Evolutionary conservation across 257 asterid species (phyloP), one percentile per base, ranked within the genome.

Genomic region (Solanum virginianum): DNA sequence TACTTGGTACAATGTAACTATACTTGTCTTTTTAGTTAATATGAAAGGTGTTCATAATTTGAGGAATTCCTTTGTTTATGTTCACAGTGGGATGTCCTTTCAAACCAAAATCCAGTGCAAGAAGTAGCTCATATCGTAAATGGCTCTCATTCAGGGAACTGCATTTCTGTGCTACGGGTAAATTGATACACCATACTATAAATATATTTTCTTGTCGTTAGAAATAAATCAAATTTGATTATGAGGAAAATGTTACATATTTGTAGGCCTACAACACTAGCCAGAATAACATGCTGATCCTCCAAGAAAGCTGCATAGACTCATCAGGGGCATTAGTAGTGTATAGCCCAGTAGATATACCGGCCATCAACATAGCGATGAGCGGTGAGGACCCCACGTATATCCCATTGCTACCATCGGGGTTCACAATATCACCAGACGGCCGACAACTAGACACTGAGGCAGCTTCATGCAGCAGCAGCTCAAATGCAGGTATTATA

Each of bases 251-350:
- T 77, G 45, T 83, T 74, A 39, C 55, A 56, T 57, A 5, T 69
- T 72, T 70, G 63, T 88, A 94, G 99, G 99, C 97, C 39, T 85
- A 87, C 79, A 94, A 94, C 88, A 92, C 97, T 0, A 91, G 94
- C 91, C 99, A 95, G 60, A 94, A 92, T 93, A 93, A 93, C 91
- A 95, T 93, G 95, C 55, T 97, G 89, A 94, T 97, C 65, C 95
- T 97, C 29, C 99, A 97, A 88, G 99, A 97, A 77, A 95, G 97
- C 88, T 97, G 99, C 93, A 86, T 88, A 43, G 99, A 97, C 89
- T 85, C 98, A 82, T 91, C 98, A 4, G 98, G 99, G 7, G 90
- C 96, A 0, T 83, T 97, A 2, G 95, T 97, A 5, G 98, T 95
- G 26, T 95, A 92, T 87, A 89, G 95, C 69, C 98, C 99, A 1